A percentile compares a stretch with the other conserved stretches of the same genome.
These are phyloP conservation scores for Cadophora luteo-olivacea DNA, from an alignment of 2,329 filamentous ascomycete genomes.

Conservation along the genomic window DNA sequence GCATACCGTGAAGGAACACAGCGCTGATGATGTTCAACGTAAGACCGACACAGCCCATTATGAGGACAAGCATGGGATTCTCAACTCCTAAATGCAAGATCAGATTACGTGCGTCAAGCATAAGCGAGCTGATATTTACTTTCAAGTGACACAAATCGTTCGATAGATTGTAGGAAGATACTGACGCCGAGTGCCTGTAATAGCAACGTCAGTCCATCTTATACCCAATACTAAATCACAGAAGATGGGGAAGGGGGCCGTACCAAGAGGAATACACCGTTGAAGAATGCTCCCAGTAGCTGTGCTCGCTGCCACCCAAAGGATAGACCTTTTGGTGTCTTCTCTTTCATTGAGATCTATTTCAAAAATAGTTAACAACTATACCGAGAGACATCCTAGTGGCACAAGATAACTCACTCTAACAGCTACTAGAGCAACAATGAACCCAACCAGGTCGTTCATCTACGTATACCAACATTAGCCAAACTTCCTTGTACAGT, in stretches of 20 bases:
- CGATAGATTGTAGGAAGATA: constrained; percentile 75
- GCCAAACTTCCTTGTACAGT: neutral
- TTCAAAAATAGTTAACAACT: constrained; percentile 4
- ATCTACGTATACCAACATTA: constrained; percentile 52
- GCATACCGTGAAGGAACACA: constrained; percentile 67
- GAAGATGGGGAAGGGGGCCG: neutral
- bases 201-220: neutral
- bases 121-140: constrained; percentile 47
- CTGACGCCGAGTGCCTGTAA: constrained; percentile 65
- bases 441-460: constrained; percentile 74
- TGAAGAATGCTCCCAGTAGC: constrained; percentile 81
- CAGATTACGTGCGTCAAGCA: neutral
- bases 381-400: constrained; percentile 6
- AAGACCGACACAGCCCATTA: constrained; percentile 73
- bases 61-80: constrained; percentile 69
- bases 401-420: constrained; percentile 53
- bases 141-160: constrained; percentile 67
- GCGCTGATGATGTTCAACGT: constrained; percentile 71
- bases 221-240: neutral
- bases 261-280: constrained; percentile 74
- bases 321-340: constrained; percentile 64
- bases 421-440: constrained; percentile 69
- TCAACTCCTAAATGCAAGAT: constrained; percentile 57
- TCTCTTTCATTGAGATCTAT: constrained; percentile 62
- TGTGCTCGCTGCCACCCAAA: constrained; percentile 81